Percentiles rank a stretch among this genome's conserved stretches.
phyloP scores from a whole-genome alignment of 2,329 filamentous ascomycete species.

The Ambrosiella cleistominuta region DNA sequence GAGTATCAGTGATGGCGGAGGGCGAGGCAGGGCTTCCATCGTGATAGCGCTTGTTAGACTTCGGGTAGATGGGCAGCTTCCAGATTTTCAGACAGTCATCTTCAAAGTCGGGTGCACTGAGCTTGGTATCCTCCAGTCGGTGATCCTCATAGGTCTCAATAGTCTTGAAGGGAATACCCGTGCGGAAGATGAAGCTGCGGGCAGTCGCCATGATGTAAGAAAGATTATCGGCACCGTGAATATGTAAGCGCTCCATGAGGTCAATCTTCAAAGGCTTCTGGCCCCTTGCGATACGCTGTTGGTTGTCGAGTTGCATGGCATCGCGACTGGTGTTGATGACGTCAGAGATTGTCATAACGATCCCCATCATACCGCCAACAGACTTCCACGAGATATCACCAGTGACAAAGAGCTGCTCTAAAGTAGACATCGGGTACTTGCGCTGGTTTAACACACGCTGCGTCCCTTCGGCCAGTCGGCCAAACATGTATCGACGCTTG shows the following conservation, averaged over 20 bases:
- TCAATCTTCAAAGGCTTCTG: conserved; percentile 17
- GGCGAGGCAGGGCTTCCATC: conserved; percentile 7
- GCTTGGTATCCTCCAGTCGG: conserved; percentile 17
- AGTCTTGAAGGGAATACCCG: conserved; percentile 55
- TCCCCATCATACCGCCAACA: conserved; percentile 66
- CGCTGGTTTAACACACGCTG: conserved; percentile 61
- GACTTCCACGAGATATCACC: conserved; percentile 60
- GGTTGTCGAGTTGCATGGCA: conserved; percentile 23
- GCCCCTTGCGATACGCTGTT: conserved; percentile 24
- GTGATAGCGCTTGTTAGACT: conserved; percentile 14
- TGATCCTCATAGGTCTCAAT: conserved; percentile 44
- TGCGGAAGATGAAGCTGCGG: conserved; percentile 70
- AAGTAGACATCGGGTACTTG: conserved; percentile 44
- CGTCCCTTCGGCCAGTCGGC: conserved; percentile 64
- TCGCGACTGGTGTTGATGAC: conserved; percentile 31
- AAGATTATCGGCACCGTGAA: conserved; percentile 70
- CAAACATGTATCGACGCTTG: conserved; percentile 68
- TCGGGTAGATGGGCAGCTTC: conserved; percentile 48
- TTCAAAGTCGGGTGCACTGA: conserved; percentile 45
- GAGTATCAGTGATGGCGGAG: neutral
- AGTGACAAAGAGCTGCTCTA: conserved; percentile 67
- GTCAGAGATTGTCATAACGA: conserved; percentile 72
- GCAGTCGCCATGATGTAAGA: conserved; percentile 66
- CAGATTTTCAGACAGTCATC: conserved; percentile 70
- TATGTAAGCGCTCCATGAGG: conserved; percentile 28